Conservation (phyloP, 257 asterid genomes). For the Hygrophila difformis region DNA sequence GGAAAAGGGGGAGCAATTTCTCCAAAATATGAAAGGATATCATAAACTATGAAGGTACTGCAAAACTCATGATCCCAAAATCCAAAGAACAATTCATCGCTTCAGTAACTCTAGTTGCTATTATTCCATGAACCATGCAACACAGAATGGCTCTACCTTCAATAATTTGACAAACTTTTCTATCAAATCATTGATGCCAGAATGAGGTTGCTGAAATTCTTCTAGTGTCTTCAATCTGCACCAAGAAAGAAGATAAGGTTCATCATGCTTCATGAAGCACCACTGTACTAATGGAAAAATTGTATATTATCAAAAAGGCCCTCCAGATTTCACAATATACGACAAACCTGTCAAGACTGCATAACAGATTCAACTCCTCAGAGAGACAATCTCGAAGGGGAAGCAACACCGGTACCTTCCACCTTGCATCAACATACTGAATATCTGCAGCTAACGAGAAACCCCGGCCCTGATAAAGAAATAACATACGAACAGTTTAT, state of each 20-base stretch:
- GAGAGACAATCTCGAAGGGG: conserved; percentile 86
- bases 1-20: not conserved
- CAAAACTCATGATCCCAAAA: no score
- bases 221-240: conserved; percentile 72
- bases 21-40: no score
- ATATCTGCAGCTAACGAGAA: conserved; percentile 88
- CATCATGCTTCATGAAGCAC: conserved; percentile 27
- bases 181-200: conserved; percentile 65
- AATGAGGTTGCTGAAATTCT: conserved; percentile 31
- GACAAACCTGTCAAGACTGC: conserved; percentile 77
- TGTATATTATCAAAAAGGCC: conserved; percentile 4
- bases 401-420: conserved; percentile 72
- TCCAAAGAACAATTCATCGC: no score
- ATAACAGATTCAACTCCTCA: conserved; percentile 65
- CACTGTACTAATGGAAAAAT: conserved; percentile 3
- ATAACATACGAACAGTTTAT: conserved; percentile 3
- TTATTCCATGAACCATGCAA: not conserved
- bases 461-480: conserved; percentile 68
- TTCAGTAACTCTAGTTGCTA: no score
- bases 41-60: no score
- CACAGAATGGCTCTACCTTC: conserved; percentile 38
- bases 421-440: conserved; percentile 86
- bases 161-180: conserved; percentile 76
- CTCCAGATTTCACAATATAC: conserved; percentile 10
- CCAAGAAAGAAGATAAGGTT: conserved; percentile 23